Base-by-base conservation (phyloP, 1,284 basidiomycete species). In the Sanghuangporus baumii region DNA sequence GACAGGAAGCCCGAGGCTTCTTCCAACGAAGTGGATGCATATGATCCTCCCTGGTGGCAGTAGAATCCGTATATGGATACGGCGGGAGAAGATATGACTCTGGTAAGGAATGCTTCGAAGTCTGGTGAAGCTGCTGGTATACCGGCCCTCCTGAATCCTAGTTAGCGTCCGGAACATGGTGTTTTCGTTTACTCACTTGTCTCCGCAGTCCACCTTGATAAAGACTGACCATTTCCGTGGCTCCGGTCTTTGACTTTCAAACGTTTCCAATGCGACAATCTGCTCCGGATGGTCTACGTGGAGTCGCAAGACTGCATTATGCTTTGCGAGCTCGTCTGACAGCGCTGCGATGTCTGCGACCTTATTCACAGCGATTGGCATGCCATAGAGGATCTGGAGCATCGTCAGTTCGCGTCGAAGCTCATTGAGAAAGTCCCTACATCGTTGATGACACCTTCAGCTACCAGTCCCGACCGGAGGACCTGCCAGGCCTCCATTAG, bases 1-100 rank as follows among this genome's bases (percentile, higher is more conserved):
- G 85, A 81, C 57, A 94, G 79, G 74, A 84, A 90, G 1, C 76
- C 74, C 2, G 84, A 80, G 1, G 91, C 91, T 62, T 88, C 79
- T 3, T 79, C 74, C 8, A 83, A 74, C 5, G 85, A 87, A 3
- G 80, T 86, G 3, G 91, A 91, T 1, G 79, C 84, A 69, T 94
- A 94, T 1, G 90, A 82, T 69, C 91, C 82, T 40, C 88, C 88
- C 1, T 88, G 87, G 69, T 94, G 93, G 57, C 83, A 86, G 69
- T 95, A 95, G 74, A 94, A 94, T 4, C 93, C 92, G 71, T 85
- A 84, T n/a, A 94, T 75, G 2, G 80, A 81, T 41, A 92, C 77
- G 6, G 74, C 78, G 6, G 81, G 72, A 0, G 88, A 88, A 2
- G 72, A 72, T 38, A 87, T 74, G 5, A 87, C 74, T 1, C 74